Conservation (phyloP, 768 basidiomycete genomes). For the Leccinum subgranulosum region DNA sequence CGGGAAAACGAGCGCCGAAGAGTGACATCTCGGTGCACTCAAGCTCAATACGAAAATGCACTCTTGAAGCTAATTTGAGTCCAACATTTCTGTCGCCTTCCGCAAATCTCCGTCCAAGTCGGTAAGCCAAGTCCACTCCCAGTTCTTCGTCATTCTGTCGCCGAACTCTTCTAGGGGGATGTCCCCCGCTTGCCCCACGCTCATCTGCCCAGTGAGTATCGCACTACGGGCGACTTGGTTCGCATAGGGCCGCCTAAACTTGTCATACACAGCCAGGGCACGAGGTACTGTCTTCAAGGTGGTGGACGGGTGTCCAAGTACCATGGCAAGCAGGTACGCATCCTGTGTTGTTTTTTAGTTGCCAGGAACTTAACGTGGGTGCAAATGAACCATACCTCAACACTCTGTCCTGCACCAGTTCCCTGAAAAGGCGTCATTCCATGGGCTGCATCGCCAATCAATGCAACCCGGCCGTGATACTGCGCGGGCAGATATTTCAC, state of each 20-base stretch:
- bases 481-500: slow-evolving; percentile 50
- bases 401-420: slow-evolving; percentile 41
- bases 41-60: neutral
- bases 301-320: slow-evolving; percentile 43
- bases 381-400: slow-evolving; percentile 35
- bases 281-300: slow-evolving; percentile 35
- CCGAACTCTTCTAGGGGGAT: slow-evolving; percentile 39
- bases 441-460: slow-evolving; percentile 44
- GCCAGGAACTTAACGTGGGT: neutral
- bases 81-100: slow-evolving; percentile 18
- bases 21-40: neutral
- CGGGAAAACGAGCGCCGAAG: neutral
- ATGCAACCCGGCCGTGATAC: slow-evolving; percentile 49
- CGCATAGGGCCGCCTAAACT: slow-evolving; percentile 46
- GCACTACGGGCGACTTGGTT: slow-evolving; percentile 32
- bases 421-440: slow-evolving; percentile 44
- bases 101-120: slow-evolving; percentile 19
- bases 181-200: slow-evolving; percentile 12
- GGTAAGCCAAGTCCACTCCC: slow-evolving; percentile 50
- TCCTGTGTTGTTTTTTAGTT: slow-evolving; percentile 21
- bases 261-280: slow-evolving; percentile 47
- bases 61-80: neutral
- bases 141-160: slow-evolving; percentile 43
- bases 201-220: slow-evolving; percentile 15
- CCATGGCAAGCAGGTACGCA: slow-evolving; percentile 35